Conservation (phyloP, 2,329 filamentous ascomycete species). For the Tetracladium maxilliforme region DNA sequence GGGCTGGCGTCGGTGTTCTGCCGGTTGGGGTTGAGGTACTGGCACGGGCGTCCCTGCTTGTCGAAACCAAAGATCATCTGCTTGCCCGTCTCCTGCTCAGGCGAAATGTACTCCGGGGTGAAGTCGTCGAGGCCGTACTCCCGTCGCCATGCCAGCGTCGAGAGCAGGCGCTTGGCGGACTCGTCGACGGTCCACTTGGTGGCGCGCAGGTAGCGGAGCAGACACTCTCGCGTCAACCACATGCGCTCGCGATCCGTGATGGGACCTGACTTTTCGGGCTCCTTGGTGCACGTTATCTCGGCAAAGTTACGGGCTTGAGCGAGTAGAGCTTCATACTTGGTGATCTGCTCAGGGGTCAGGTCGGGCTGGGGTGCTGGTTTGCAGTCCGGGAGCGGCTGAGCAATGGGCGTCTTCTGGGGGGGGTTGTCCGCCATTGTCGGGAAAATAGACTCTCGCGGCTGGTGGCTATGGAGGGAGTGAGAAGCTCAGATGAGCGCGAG, state of each 20-base stretch:
- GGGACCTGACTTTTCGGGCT: slow-evolving; percentile 38
- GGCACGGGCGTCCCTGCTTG: slow-evolving; percentile 69
- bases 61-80: slow-evolving; percentile 84
- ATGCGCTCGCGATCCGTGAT: slow-evolving; percentile 69
- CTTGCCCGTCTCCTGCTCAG: slow-evolving; percentile 95
- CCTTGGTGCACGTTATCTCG: slow-evolving; percentile 48
- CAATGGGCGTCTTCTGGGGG: slow-evolving; percentile 37
- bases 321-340: slow-evolving; percentile 71
- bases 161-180: slow-evolving; percentile 63
- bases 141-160: slow-evolving; percentile 74
- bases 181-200: slow-evolving; percentile 77
- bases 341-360: slow-evolving; percentile 62
- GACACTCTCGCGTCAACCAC: slow-evolving; percentile 85
- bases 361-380: slow-evolving; percentile 38
- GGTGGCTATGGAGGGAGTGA: no score
- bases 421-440: no score
- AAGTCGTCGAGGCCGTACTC: slow-evolving; percentile 69
- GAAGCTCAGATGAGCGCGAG: no score
- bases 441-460: no score
- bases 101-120: slow-evolving; percentile 75
- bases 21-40: slow-evolving; percentile 76
- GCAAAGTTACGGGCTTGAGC: slow-evolving; percentile 56
- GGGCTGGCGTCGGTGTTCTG: slow-evolving; percentile 86
- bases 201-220: slow-evolving; percentile 83
- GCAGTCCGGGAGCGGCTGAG: slow-evolving; percentile 37